Evolutionary conservation across 352 stramenopile genomes (phyloP), one percentile per base, ranked within the genome.

Genomic region (Globisporangium parvum): DNA sequence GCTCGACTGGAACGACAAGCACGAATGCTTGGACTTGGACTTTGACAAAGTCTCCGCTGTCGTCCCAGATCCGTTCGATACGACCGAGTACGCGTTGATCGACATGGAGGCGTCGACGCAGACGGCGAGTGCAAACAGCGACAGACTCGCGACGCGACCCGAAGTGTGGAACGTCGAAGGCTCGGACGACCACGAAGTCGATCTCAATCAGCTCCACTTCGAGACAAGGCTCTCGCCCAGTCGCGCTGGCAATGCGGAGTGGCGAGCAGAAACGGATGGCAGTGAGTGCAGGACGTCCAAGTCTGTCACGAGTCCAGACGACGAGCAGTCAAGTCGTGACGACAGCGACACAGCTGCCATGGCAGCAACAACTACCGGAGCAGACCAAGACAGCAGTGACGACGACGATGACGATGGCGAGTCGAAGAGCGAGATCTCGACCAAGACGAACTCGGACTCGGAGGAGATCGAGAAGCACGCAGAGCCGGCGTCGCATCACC

Each of bases 11-110:
- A 70, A 80, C 14, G 20, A 28, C 20, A 37, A 52, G 8, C 54
- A 63, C 6, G 60, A 70, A 24, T 60, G 63, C 21, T 59, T 80
- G 24, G 61, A 67, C n/a, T 45, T 87, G 8, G 73, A 85, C 50
- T 72, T 85, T 31, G 50, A 63, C 33, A 70, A 75, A 31, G 70
- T 85, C 44, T 87, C 76, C 3, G 18, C 44, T 0, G 62, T 70
- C 1, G 33, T 67, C 2, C 46, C 64, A 20, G 55, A 56, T 11
- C 56, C 57, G 12, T 64, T 68, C 4, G 33, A 60, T 11, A 28
- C 44, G 17, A 17, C 2, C 4, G 18, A 51, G 0, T 10, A 55
- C 21, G 51, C 53, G 17, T n/a, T 17, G 2, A 67, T 49, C 21
- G 58, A 73, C 44, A 45, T 72, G 24, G 64, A 70, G 9, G 64